Base-by-base conservation (phyloP, 1,284 basidiomycete genomes). In the Moesziomyces aphidis region DNA sequence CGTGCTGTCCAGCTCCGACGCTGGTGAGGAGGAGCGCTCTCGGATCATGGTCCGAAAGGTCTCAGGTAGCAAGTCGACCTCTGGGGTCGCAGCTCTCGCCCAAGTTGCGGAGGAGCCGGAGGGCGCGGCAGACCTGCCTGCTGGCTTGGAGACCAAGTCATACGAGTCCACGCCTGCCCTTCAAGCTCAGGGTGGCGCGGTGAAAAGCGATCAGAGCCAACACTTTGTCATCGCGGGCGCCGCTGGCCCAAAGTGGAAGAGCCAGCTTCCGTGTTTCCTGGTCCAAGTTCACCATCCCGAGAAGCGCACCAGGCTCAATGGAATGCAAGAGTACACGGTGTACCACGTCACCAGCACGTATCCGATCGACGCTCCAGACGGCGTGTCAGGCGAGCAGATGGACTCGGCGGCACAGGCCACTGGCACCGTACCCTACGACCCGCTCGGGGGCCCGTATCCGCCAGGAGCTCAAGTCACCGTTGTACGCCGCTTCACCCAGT, bases 401-500 rank as follows among this genome's bases (percentile, higher is more conserved):
- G 44, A 22, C 13, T 26, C 39, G 17, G 23, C 22, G 36, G 19
- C 46, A 1, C 50, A 36, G 5, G 22, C 31, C 9, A 45, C 55
- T 10, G 49, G 58, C 0, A 48, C 53, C 22, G 43, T 76, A 78
- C 77, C 77, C 0, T 79, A 76, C 59, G 73, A 79, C 39, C 77
- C 77, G 3, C 53, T 65, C 1, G 55, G 58, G 5, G 64, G 69
- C 0, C 73, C 79, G 11, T 56, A 71, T 5, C 67, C 72, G 1
- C 51, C 70, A 5, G 71, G 68, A 3, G 56, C 64, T 5, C 76
- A 65, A 24, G 49, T 76, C 24, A 81, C 76, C 4, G 93, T 94
- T 23, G 87, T 90, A 23, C 87, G 93, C 17, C 89, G 93, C 11
- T 95, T 92, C 85, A 93, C 92, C 2, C 92, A 94, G 68, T 95